phyloP scores from a whole-genome alignment of 352 stramenopile genomes.

The Phytopythium helicoides region DNA sequence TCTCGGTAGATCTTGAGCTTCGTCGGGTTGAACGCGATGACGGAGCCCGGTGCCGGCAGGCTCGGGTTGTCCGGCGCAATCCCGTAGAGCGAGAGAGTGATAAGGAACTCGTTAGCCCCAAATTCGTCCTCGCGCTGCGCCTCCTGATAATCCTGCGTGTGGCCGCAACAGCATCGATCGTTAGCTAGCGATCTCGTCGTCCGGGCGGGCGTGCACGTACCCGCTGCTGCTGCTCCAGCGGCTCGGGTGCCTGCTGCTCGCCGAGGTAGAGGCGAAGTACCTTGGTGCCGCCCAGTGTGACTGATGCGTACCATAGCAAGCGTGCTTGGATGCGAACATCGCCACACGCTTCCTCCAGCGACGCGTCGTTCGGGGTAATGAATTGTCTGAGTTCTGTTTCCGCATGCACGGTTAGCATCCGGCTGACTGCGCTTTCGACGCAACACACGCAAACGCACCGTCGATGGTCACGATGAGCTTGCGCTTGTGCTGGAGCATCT shows the following conservation, averaged over 20 bases:
- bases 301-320: constrained; percentile 2
- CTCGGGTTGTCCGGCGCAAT: not conserved
- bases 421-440: not conserved
- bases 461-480: constrained; percentile 1
- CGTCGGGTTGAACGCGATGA: not conserved
- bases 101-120: too few species aligned
- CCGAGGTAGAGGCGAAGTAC: constrained; percentile 8
- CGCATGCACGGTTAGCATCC: not conserved
- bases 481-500: too few species aligned
- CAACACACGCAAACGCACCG: too few species aligned
- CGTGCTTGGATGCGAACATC: not conserved
- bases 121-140: too few species aligned
- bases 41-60: not conserved
- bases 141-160: not conserved
- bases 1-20: constrained; percentile 7
- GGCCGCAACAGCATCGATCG: too few species aligned
- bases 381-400: not conserved
- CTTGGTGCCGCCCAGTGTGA: constrained; percentile 2
- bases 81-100: too few species aligned
- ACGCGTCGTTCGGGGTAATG: not conserved
- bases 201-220: too few species aligned
- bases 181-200: too few species aligned
- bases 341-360: not conserved
- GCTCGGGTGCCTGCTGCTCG: constrained; percentile 2
- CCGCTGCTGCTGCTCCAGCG: constrained; percentile 5